A percentile compares a stretch with the other conserved stretches of the same genome.
Evolutionary conservation across 345 rosid genomes (phyloP).

Genomic region (Lepidium aucheri): DNA sequence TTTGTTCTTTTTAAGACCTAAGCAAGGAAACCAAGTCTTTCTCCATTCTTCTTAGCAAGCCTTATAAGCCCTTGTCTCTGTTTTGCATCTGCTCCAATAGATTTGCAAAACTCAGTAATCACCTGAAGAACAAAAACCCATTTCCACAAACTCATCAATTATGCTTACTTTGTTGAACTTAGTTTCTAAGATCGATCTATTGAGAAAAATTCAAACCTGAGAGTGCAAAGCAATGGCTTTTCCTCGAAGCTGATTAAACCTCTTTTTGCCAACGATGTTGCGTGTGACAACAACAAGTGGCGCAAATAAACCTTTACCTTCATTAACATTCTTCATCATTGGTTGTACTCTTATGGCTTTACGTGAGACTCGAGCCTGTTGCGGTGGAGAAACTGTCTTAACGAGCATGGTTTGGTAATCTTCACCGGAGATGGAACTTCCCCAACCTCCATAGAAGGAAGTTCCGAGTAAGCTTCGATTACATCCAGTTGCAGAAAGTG

Average conservation of each 20-base stretch:
- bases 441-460: slow-evolving; percentile 56
- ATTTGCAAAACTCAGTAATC: slow-evolving; percentile 88
- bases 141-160: neutral
- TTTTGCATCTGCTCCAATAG: slow-evolving; percentile 93
- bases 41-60: slow-evolving; percentile 97
- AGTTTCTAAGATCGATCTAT: neutral
- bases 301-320: slow-evolving; percentile 92
- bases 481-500: slow-evolving; percentile 37
- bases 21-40: slow-evolving; percentile 89
- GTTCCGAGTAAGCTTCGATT: slow-evolving; percentile 29
- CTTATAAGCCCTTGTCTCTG: slow-evolving; percentile 96
- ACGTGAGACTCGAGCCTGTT: slow-evolving; percentile 30
- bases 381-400: slow-evolving; percentile 30
- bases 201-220: slow-evolving; percentile 41
- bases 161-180: neutral
- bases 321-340: slow-evolving; percentile 83
- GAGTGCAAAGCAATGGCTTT: slow-evolving; percentile 97
- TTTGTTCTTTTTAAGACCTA: slow-evolving; percentile 14
- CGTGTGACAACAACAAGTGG: slow-evolving; percentile 72
- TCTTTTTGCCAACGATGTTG: slow-evolving; percentile 67
- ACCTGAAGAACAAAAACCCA: slow-evolving; percentile 38
- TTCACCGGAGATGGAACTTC: slow-evolving; percentile 40
- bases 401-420: slow-evolving; percentile 29
- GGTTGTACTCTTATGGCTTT: slow-evolving; percentile 46
- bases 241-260: slow-evolving; percentile 88